Conservation (phyloP, 1,284 basidiomycete genomes). For the Phlebopus sp. region DNA sequence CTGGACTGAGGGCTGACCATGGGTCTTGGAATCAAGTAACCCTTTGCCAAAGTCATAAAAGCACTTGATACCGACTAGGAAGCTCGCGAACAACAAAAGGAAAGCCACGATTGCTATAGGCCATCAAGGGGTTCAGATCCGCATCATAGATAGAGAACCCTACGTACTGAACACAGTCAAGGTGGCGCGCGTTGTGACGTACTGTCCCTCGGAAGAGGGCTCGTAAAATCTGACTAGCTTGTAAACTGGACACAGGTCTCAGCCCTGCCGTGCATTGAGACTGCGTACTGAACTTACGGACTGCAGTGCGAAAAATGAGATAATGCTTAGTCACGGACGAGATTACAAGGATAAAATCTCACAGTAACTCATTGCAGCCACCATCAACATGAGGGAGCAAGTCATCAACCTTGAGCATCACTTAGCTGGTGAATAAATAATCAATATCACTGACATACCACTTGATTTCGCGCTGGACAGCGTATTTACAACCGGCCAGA, state of each 20-base stretch:
- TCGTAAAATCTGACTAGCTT: constrained; percentile 78
- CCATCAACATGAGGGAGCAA: constrained; percentile 65
- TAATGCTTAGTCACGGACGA: constrained; percentile 14
- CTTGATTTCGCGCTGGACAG: constrained; percentile 76
- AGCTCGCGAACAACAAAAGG: constrained; percentile 66
- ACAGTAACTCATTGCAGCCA: constrained; percentile 74
- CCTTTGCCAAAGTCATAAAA: constrained; percentile 79
- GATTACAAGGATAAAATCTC: constrained; percentile 29
- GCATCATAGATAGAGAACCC: not conserved
- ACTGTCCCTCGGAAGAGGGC: constrained; percentile 50
- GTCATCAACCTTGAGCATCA: constrained; percentile 58
- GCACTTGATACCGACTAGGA: constrained; percentile 72
- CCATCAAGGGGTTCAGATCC: constrained; percentile 1
- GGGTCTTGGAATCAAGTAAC: constrained; percentile 63
- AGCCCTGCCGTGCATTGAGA: not conserved
- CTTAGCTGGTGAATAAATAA: not conserved
- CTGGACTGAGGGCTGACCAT: constrained; percentile 56
- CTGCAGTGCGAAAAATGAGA: constrained; percentile 29
- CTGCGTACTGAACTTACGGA: constrained; percentile 29
- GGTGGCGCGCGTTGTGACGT: constrained; percentile 70
- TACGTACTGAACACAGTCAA: constrained; percentile 75
- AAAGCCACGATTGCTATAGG: constrained; percentile 67
- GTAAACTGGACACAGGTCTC: constrained; percentile 51
- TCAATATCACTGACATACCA: constrained; percentile 43
- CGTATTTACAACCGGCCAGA: constrained; percentile 62